Base-by-base conservation (phyloP, 192 early-diverging fungal genomes). In the Coemansia sp. region DNA sequence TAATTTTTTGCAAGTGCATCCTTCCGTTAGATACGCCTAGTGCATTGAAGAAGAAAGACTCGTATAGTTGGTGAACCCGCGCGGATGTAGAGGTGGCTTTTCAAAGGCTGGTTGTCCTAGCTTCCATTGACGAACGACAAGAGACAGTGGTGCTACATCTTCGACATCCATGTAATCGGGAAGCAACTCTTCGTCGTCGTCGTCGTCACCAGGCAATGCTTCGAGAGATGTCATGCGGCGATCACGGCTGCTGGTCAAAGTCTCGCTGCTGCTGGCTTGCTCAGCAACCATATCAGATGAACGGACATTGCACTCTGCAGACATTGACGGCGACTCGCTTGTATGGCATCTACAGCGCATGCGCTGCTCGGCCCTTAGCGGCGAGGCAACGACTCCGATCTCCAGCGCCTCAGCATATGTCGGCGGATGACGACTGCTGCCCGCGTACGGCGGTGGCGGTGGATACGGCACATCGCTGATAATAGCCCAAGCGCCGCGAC, bases 381-480 rank as follows among this genome's bases (percentile, higher is more conserved):
- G 79, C 32, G 79, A 82, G n/a, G 79, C 79, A 27, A 82, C 67
- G 1, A 82, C 73, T 25, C 79, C 79, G 20, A 82, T 82, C 43
- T 82, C 79, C 39, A 82, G 46, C 0, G 79, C 73, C 42, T 82
- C 79, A 9, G 71, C 69, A 56, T 82, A 82, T 14, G 69, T 67
- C 0, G 79, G 79, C 53, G 79, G 79, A 54, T 73, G 79, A 7
- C 65, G 54, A 35, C 62, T 71, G 66, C 73, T 75, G 45, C 79
- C 66, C 3, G 79, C 73, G 29, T 81, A 81, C 0, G 79, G 79
- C 39, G 79, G 79, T 15, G 79, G 79, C 24, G 73, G 66, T 25
- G 79, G 79, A 40, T 67, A 82, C n/a, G 79, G 79, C 22, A 82
- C 70, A 31, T 82, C 79, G 64, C 66, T 82, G 60, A 82, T 82